These are phyloP conservation scores for Penicillium crustosum DNA, from an alignment of 2,329 filamentous ascomycete species.

Conservation along the genomic window DNA sequence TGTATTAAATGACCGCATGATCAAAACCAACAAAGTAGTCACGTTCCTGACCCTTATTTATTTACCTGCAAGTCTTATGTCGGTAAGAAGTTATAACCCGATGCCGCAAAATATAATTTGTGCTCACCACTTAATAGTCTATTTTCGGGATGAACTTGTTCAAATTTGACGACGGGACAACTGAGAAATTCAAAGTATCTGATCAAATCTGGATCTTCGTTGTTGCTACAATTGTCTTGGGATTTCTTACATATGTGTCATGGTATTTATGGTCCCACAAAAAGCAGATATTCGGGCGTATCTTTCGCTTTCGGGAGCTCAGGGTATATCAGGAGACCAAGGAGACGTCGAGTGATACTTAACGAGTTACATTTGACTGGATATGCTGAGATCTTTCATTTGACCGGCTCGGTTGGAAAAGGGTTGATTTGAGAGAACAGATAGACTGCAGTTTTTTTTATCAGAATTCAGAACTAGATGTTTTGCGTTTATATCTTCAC, in stretches of 20 bases:
- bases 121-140: conserved; percentile 10
- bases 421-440: neutral
- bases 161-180: conserved; percentile 12
- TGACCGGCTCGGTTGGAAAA: neutral
- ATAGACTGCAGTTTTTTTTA: neutral
- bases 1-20: conserved; percentile 1
- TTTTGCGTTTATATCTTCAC: too few species aligned
- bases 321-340: neutral
- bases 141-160: conserved; percentile 27
- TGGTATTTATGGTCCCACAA: conserved; percentile 7
- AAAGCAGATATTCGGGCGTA: neutral
- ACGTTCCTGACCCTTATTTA: conserved; percentile 33
- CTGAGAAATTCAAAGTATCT: conserved; percentile 14
- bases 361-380: neutral
- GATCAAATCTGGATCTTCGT: conserved; percentile 24
- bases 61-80: conserved; percentile 39
- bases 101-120: neutral
- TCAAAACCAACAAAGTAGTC: conserved; percentile 16
- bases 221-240: conserved; percentile 6
- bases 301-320: neutral
- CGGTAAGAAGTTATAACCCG: conserved; percentile 24
- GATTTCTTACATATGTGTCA: neutral
- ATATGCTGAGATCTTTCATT: neutral
- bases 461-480: too few species aligned
- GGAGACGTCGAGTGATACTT: neutral